Percentiles rank a stretch among this genome's conserved stretches.
phyloP scores from a whole-genome alignment of 2,329 filamentous ascomycete genomes.

The Botrytis galanthina region DNA sequence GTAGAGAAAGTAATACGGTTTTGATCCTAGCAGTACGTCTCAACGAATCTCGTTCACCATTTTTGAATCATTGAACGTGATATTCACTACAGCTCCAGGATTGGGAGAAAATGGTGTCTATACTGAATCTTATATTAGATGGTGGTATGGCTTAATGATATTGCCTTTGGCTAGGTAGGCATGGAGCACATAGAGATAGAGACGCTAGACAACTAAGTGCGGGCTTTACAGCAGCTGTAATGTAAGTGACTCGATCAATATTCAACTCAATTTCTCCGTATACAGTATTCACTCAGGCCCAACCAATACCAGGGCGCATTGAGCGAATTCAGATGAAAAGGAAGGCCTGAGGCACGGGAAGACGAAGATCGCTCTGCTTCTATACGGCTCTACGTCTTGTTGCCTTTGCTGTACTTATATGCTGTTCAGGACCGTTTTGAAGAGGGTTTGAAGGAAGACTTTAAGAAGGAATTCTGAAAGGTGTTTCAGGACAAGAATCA shows the following conservation, averaged over 20 bases:
- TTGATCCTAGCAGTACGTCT: neutral
- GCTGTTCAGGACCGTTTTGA: neutral
- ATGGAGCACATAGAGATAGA: neutral
- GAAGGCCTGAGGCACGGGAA: no score
- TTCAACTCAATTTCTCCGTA: no score
- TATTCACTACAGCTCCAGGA: neutral
- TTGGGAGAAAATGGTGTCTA: rapidly evolving
- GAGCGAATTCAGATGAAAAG: neutral
- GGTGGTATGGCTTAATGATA: neutral
- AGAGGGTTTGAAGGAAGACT: neutral
- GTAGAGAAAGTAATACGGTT: neutral
- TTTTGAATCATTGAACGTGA: neutral
- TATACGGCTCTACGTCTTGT: rapidly evolving
- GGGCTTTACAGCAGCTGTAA: neutral
- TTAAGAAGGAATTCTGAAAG: rapidly evolving
- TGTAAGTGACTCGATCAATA: no score
- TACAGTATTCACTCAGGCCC: neutral
- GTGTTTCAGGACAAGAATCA: neutral
- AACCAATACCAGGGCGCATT: neutral
- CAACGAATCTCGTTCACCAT: neutral
- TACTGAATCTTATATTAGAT: neutral
- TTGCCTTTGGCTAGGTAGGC: neutral
- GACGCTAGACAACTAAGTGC: neutral
- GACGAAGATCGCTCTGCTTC: neutral
- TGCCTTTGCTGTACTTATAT: neutral